Percentiles rank a stretch among this genome's conserved stretches.
phyloP scores from a whole-genome alignment of 257 asterid genomes.

The Jasminum sambac region DNA sequence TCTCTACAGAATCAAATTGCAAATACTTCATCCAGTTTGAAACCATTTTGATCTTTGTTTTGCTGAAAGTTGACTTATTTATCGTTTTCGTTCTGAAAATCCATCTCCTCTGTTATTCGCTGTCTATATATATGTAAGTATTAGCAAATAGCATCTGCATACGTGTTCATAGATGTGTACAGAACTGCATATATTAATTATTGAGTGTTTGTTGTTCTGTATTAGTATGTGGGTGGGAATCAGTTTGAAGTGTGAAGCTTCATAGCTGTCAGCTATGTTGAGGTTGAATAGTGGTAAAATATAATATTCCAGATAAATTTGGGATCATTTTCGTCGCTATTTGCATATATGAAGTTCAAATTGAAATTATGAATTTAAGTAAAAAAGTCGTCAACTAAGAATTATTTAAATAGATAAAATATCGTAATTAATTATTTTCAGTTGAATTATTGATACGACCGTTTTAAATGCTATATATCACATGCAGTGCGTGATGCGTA shows the following conservation, averaged over 20 bases:
- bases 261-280: not conserved
- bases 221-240: constrained; percentile 21
- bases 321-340: not conserved
- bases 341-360: not conserved
- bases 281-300: not conserved
- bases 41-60: constrained; percentile 2
- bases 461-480: constrained; percentile 51
- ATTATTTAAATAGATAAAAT: not conserved
- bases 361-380: not conserved
- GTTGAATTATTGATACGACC: not conserved
- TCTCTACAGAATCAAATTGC: not conserved
- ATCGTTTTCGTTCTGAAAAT: constrained; percentile 22
- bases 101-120: not conserved
- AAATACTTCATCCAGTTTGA: not conserved
- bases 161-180: constrained; percentile 12
- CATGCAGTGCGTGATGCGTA: constrained; percentile 44
- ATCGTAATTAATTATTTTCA: not conserved
- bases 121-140: not conserved
- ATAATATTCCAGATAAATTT: not conserved
- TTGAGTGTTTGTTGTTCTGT: constrained; percentile 20
- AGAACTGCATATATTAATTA: no score
- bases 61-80: constrained; percentile 3
- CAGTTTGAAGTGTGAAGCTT: not conserved
- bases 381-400: not conserved
- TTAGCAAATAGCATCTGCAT: not conserved